Conservation (phyloP, 1,139 yeast genomes). For the Nadsonia commutata region DNA sequence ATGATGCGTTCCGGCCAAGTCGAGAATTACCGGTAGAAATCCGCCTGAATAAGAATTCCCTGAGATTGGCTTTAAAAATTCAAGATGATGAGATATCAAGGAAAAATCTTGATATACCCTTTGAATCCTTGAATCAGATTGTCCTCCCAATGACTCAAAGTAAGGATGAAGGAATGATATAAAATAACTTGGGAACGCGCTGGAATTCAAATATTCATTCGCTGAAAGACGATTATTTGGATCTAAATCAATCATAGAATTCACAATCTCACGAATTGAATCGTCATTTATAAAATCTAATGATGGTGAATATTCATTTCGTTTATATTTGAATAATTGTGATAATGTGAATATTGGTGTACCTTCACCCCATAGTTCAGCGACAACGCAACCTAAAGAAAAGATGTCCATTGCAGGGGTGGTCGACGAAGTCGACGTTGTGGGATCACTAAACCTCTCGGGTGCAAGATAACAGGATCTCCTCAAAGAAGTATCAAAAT, state of each 20-base stretch:
- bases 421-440: slow-evolving; percentile 28
- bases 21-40: slow-evolving; percentile 29
- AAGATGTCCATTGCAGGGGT: slow-evolving; percentile 79
- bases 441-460: slow-evolving; percentile 47
- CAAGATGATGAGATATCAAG: slow-evolving; percentile 34
- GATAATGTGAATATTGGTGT: slow-evolving; percentile 75
- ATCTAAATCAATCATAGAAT: slow-evolving; percentile 46
- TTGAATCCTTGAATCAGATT: slow-evolving; percentile 45
- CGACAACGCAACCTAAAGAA: slow-evolving; percentile 81
- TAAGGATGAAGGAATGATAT: slow-evolving; percentile 58
- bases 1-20: slow-evolving; percentile 32
- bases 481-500: slow-evolving; percentile 79
- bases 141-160: slow-evolving; percentile 26
- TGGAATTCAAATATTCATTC: slow-evolving; percentile 32
- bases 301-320: slow-evolving; percentile 51
- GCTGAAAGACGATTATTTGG: slow-evolving; percentile 50
- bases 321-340: slow-evolving; percentile 70
- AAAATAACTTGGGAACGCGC: slow-evolving; percentile 57
- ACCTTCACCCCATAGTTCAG: slow-evolving; percentile 79
- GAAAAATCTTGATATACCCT: slow-evolving; percentile 44
- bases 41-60: not conserved
- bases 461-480: slow-evolving; percentile 89
- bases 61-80: slow-evolving; percentile 20
- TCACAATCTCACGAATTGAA: slow-evolving; percentile 38
- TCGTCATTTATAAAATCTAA: slow-evolving; percentile 39